A percentile compares a stretch with the other conserved stretches of the same genome.
Evolutionary conservation across 2,329 filamentous ascomycete genomes (phyloP).

Genomic region (Diaporthe sp.): DNA sequence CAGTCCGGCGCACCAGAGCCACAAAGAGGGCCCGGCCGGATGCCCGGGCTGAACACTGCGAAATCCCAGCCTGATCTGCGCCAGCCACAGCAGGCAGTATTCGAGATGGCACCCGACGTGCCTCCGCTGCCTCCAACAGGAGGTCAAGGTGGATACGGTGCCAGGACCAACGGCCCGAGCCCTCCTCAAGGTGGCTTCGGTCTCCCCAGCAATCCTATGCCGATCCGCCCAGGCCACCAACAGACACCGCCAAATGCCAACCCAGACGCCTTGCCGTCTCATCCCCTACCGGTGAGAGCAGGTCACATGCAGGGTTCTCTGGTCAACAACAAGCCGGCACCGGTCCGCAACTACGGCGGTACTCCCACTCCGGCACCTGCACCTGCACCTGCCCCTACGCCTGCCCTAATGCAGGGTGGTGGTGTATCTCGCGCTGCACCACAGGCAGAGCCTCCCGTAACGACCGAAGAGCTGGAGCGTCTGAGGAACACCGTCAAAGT

Average conservation of each 20-base stretch:
- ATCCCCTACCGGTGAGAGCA: slow-evolving; percentile 71
- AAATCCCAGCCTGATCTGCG: slow-evolving; percentile 76
- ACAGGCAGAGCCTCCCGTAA: slow-evolving; percentile 69
- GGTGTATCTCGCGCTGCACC: slow-evolving; percentile 37
- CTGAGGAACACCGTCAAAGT: slow-evolving; percentile 76
- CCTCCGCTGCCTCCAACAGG: slow-evolving; percentile 56
- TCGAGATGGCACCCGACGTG: slow-evolving; percentile 77
- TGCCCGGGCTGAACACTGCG: slow-evolving; percentile 66
- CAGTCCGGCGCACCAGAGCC: slow-evolving; percentile 50
- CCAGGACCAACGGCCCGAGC: slow-evolving; percentile 36
- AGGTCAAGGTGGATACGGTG: slow-evolving; percentile 26
- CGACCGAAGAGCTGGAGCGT: slow-evolving; percentile 79
- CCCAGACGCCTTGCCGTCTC: slow-evolving; percentile 63
- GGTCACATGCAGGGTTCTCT: slow-evolving; percentile 70
- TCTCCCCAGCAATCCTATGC: slow-evolving; percentile 41
- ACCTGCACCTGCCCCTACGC: slow-evolving; percentile 41
- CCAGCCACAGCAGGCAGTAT: slow-evolving; percentile 73
- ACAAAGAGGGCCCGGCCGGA: slow-evolving; percentile 62
- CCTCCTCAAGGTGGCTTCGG: slow-evolving; percentile 36
- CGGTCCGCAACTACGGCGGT: slow-evolving; percentile 65
- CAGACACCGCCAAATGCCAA: slow-evolving; percentile 46
- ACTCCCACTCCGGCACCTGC: slow-evolving; percentile 51
- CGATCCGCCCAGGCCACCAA: slow-evolving; percentile 43
- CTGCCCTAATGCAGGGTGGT: slow-evolving; percentile 26
- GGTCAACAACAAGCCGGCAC: slow-evolving; percentile 67